Conservation (phyloP, 2,329 filamentous ascomycete species). For the Coleophoma eucalyptorum region DNA sequence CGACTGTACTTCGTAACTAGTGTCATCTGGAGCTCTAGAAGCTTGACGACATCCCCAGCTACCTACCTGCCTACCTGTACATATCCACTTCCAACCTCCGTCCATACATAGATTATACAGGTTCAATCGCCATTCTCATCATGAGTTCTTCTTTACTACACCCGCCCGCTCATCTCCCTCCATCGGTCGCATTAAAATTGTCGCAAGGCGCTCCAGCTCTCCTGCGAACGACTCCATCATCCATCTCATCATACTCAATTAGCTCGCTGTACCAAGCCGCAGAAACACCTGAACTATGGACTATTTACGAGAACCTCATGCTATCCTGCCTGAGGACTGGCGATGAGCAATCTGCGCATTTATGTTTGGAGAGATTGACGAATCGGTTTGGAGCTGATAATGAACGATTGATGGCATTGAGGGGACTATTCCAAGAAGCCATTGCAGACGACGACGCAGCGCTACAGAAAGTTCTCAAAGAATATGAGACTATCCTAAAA, state of each 20-base stretch:
- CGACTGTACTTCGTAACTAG: too few species aligned
- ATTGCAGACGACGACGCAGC: conserved; percentile 62
- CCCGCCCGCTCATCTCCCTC: conserved; percentile 53
- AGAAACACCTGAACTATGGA: conserved; percentile 81
- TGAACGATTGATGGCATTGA: conserved; percentile 80
- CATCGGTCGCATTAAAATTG: conserved; percentile 49
- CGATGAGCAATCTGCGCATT: conserved; percentile 72
- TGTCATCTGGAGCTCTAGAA: too few species aligned
- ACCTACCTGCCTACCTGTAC: too few species aligned
- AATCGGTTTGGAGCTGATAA: conserved; percentile 80
- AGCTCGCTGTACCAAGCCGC: conserved; percentile 48
- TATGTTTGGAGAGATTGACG: conserved; percentile 71
- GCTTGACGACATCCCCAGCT: too few species aligned
- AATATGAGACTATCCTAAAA: conserved; percentile 73
- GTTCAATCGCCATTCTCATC: background rate
- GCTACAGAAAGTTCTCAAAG: conserved; percentile 66
- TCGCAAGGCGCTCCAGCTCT: conserved; percentile 59
- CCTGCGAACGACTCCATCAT: conserved; percentile 48
- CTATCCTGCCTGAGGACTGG: conserved; percentile 79
- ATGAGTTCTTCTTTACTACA: conserved; percentile 53
- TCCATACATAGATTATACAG: too few species aligned
- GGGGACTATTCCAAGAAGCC: conserved; percentile 82
- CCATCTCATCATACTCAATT: conserved; percentile 51
- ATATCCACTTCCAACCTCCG: too few species aligned
- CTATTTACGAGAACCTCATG: conserved; percentile 81